Evolutionary conservation across 1,139 yeast species (phyloP).

Genomic region (Blastobotrys niveus): DNA sequence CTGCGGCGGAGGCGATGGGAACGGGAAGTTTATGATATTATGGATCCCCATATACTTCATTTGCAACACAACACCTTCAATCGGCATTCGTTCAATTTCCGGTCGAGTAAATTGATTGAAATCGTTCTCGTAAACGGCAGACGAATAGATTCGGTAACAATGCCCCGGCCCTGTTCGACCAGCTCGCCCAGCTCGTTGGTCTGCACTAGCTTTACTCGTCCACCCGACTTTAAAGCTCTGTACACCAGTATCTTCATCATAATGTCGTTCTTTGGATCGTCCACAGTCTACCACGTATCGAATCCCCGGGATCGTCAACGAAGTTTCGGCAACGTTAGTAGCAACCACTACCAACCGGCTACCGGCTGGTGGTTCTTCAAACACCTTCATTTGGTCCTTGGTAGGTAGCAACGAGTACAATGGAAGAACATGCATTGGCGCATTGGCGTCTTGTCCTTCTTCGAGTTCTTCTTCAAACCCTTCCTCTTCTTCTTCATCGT

Average conservation of each 20-base stretch:
- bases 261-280: slow-evolving; percentile 81
- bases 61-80: slow-evolving; percentile 84
- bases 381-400: slow-evolving; percentile 89
- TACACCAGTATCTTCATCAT: slow-evolving; percentile 78
- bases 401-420: slow-evolving; percentile 89
- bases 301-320: slow-evolving; percentile 93
- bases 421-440: slow-evolving; percentile 86
- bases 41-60: slow-evolving; percentile 98
- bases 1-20: slow-evolving; percentile 89
- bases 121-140: slow-evolving; percentile 89
- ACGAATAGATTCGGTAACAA: slow-evolving; percentile 84
- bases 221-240: slow-evolving; percentile 90
- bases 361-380: slow-evolving; percentile 77
- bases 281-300: slow-evolving; percentile 96
- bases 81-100: slow-evolving; percentile 91
- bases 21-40: slow-evolving; percentile 85
- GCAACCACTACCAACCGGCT: slow-evolving; percentile 88
- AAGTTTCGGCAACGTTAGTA: slow-evolving; percentile 96
- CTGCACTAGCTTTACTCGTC: slow-evolving; percentile 94
- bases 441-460: slow-evolving; percentile 67
- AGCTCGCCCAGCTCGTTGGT: slow-evolving; percentile 95
- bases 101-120: slow-evolving; percentile 80
- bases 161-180: slow-evolving; percentile 99
- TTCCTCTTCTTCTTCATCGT: slow-evolving; percentile 66
- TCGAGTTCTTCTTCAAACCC: slow-evolving; percentile 83